Conservation (phyloP, 129 eudicot genomes). For the Centaurea solstitialis region DNA sequence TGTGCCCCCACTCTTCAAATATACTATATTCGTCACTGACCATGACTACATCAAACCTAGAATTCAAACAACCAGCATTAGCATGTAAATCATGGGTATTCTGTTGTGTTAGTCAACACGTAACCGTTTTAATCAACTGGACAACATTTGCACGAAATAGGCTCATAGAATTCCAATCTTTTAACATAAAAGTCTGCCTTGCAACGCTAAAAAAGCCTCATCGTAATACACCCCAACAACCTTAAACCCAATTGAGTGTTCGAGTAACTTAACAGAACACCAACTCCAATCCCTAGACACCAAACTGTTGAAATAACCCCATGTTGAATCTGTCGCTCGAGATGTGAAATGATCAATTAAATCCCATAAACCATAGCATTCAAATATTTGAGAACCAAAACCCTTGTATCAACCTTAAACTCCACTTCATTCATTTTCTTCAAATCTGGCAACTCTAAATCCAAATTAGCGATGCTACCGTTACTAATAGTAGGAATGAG, state of each 20-base stretch:
- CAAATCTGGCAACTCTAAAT: conserved; percentile 19
- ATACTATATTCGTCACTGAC: too few relatives aligned
- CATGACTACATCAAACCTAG: conserved; percentile 64
- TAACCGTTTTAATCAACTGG: conserved; percentile 33
- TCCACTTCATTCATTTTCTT: conserved; percentile 30
- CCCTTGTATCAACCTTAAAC: conserved; percentile 50
- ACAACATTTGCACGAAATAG: conserved; percentile 66
- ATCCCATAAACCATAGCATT: conserved; percentile 85
- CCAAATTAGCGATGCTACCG: not conserved
- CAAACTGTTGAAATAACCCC: conserved; percentile 56
- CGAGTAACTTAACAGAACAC: conserved; percentile 72
- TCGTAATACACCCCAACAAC: conserved; percentile 82
- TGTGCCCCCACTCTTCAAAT: too few relatives aligned
- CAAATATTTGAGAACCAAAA: conserved; percentile 78
- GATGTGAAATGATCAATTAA: conserved; percentile 38
- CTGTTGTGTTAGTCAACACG: not conserved
- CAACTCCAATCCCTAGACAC: conserved; percentile 96
- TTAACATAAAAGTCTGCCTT: conserved; percentile 61
- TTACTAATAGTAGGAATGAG: conserved; percentile 32
- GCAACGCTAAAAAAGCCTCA: conserved; percentile 65
- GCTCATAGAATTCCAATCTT: conserved; percentile 25
- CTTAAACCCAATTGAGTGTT: conserved; percentile 50
- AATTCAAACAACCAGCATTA: conserved; percentile 9
- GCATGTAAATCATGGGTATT: not conserved
- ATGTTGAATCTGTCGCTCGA: conserved; percentile 33